These are phyloP conservation scores for Albizia julibrissin DNA, from an alignment of 306 rosid species.

Conservation along the genomic window DNA sequence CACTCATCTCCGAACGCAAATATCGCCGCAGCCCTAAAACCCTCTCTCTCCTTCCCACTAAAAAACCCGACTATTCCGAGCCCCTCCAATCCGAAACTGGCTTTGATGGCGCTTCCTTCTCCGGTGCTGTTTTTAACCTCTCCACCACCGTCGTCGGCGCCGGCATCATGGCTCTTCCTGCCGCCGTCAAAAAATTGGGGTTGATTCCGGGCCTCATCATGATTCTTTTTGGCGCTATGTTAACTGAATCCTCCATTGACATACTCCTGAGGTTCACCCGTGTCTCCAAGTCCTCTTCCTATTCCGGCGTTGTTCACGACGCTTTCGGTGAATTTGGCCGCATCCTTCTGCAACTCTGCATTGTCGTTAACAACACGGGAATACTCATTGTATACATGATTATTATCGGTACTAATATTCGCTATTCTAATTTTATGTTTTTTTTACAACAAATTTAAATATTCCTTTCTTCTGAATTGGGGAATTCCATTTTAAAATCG, in stretches of 20 bases:
- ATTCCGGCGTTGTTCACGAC: conserved; percentile 53
- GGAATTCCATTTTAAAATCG: background rate
- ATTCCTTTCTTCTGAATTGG: background rate
- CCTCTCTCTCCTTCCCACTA: conserved; percentile 28
- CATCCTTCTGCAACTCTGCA: conserved; percentile 52
- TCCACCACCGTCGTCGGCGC: conserved; percentile 75
- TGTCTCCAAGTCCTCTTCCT: conserved; percentile 61
- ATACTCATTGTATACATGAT: conserved; percentile 86
- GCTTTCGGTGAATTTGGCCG: conserved; percentile 60
- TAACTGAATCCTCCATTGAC: conserved; percentile 58
- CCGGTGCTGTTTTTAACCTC: conserved; percentile 70
- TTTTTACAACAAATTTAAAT: background rate
- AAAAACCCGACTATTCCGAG: conserved; percentile 38
- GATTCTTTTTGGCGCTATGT: conserved; percentile 49
- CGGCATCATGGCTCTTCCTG: conserved; percentile 81
- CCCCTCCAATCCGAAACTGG: conserved; percentile 21
- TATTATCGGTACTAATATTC: conserved; percentile 51
- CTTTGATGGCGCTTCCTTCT: conserved; percentile 55
- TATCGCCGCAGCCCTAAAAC: conserved; percentile 50
- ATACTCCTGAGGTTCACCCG: conserved; percentile 61
- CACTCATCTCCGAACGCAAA: conserved; percentile 37
- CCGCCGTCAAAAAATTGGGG: conserved; percentile 63
- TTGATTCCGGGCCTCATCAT: conserved; percentile 49
- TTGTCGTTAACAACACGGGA: conserved; percentile 62
- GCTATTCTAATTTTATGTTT: background rate